phyloP scores from a whole-genome alignment of 768 basidiomycete species.

The Suillus hirtellus region DNA sequence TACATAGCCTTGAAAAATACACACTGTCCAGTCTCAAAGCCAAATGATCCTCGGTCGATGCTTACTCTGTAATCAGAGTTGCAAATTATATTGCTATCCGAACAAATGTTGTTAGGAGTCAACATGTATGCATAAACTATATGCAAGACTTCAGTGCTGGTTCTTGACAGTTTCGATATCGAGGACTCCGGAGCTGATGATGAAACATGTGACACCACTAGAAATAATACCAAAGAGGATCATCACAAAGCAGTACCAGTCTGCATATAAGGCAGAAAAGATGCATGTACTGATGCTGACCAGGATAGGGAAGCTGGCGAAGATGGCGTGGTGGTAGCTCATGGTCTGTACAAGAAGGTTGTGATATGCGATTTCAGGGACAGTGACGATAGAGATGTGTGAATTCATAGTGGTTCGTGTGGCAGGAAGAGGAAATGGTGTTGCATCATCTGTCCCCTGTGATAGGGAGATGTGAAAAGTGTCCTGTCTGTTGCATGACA shows the following conservation, averaged over 20 bases:
- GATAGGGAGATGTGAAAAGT: constrained; percentile 24
- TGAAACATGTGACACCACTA: constrained; percentile 28
- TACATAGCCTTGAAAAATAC: constrained; percentile 28
- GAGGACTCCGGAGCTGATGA: constrained; percentile 27
- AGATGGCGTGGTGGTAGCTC: constrained; percentile 3
- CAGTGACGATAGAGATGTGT: not conserved
- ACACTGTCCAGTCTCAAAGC: constrained; percentile 62
- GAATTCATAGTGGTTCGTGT: constrained; percentile 9
- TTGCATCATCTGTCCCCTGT: constrained; percentile 3
- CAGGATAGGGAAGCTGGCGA: constrained; percentile 24
- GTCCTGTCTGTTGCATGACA: constrained; percentile 19
- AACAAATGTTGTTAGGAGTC: constrained; percentile 59
- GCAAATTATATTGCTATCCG: constrained; percentile 55
- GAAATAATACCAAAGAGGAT: constrained; percentile 32
- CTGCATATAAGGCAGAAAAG: constrained; percentile 25
- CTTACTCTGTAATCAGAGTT: constrained; percentile 80
- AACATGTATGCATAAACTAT: constrained; percentile 84
- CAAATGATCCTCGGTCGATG: constrained; percentile 65
- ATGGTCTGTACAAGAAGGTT: not conserved
- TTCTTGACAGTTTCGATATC: constrained; percentile 18
- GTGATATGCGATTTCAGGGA: not conserved
- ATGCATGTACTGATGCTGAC: constrained; percentile 23
- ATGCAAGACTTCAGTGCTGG: constrained; percentile 10
- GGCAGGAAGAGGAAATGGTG: not conserved
- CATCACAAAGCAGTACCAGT: constrained; percentile 35